A percentile compares a stretch with the other conserved stretches of the same genome.
These are phyloP conservation scores for Apiospora saccharicola DNA, from an alignment of 2,329 filamentous ascomycete genomes.

Conservation along the genomic window DNA sequence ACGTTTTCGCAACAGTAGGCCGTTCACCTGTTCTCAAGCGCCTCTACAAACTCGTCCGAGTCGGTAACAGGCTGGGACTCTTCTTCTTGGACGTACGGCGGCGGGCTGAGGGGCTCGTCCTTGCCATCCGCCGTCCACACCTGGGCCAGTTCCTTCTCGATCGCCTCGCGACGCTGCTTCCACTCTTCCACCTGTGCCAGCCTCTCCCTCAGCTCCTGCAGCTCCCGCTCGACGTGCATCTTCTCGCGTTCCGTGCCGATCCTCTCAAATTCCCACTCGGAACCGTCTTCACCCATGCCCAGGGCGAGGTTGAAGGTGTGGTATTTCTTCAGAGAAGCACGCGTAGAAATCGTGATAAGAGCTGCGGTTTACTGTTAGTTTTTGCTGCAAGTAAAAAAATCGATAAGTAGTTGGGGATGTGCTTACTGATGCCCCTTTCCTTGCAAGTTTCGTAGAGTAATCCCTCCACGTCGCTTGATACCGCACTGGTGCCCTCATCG, in stretches of 20 bases:
- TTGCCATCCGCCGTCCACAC: constrained; percentile 65
- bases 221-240: constrained; percentile 88
- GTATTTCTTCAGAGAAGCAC: constrained; percentile 93
- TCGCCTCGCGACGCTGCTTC: constrained; percentile 79
- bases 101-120: constrained; percentile 54
- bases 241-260: constrained; percentile 96
- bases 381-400: no score
- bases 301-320: constrained; percentile 91
- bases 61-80: constrained; percentile 22
- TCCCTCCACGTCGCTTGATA: constrained; percentile 93
- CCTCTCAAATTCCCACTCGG: constrained; percentile 89
- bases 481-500: constrained; percentile 94
- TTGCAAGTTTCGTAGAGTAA: constrained; percentile 93
- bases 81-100: constrained; percentile 48
- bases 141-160: constrained; percentile 79
- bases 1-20: background rate
- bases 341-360: constrained; percentile 93
- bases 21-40: constrained; percentile 21
- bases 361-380: constrained; percentile 57
- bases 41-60: constrained; percentile 28
- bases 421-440: constrained; percentile 87
- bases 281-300: constrained; percentile 80
- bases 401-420: background rate
- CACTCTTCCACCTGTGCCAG: constrained; percentile 83
- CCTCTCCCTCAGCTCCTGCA: constrained; percentile 82